Percentiles rank a stretch among this genome's conserved stretches.
Evolutionary conservation across 805 yeast genomes (phyloP).

Genomic region (Saccharomycopsis sp.): DNA sequence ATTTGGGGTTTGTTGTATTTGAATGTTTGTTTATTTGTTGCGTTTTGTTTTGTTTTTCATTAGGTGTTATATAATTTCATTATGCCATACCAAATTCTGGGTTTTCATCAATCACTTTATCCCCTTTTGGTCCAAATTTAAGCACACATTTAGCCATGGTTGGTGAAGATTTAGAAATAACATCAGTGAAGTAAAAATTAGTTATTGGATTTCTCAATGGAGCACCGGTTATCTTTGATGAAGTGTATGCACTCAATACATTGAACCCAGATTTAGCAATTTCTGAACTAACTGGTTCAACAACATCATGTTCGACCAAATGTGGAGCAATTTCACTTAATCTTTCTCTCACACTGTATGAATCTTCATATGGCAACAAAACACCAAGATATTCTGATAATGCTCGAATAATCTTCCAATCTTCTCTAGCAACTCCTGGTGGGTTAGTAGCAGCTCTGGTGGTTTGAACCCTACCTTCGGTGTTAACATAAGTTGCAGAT

Average conservation of each 20-base stretch:
- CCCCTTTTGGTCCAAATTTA: conserved; percentile 60
- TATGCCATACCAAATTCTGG: conserved; percentile 27
- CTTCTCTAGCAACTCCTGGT: conserved; percentile 87
- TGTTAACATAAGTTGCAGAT: conserved; percentile 76
- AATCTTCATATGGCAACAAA: conserved; percentile 70
- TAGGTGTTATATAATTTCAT: background rate
- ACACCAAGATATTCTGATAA: conserved; percentile 68
- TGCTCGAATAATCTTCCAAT: conserved; percentile 84
- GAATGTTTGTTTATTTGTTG: background rate
- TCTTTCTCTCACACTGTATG: conserved; percentile 59
- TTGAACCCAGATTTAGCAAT: conserved; percentile 52
- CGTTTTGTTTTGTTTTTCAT: background rate
- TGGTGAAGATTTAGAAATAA: conserved; percentile 78
- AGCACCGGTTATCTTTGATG: conserved; percentile 35
- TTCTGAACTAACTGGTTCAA: conserved; percentile 60
- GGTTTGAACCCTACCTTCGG: conserved; percentile 82
- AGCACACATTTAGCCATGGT: conserved; percentile 86
- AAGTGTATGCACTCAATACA: conserved; percentile 30
- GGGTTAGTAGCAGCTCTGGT: conserved; percentile 84
- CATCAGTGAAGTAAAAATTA: conserved; percentile 85
- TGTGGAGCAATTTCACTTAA: conserved; percentile 76
- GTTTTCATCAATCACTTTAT: conserved; percentile 44
- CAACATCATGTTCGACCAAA: conserved; percentile 63
- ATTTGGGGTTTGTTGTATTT: background rate
- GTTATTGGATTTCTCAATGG: conserved; percentile 64